Evolutionary conservation across 768 basidiomycete species (phyloP).

Genomic region (Mycena crocata): DNA sequence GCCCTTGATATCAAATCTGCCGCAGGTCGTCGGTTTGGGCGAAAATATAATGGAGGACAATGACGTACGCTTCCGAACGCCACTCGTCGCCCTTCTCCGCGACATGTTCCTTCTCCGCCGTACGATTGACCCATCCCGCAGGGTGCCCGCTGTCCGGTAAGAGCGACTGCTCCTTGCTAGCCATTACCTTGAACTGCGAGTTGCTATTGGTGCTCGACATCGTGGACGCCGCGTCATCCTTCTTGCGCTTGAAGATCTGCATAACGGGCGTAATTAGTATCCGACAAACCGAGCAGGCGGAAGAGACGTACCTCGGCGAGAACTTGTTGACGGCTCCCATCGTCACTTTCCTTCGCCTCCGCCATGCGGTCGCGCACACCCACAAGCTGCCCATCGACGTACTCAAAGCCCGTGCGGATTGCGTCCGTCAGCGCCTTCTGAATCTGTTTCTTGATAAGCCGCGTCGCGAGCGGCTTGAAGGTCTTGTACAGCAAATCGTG

Average conservation of each 20-base stretch:
- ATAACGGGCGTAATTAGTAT: slow-evolving; percentile 12
- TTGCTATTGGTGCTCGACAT: too few relatives aligned
- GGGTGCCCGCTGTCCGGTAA: slow-evolving; percentile 74
- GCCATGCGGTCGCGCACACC: slow-evolving; percentile 86
- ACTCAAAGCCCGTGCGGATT: slow-evolving; percentile 84
- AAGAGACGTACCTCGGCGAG: slow-evolving; percentile 65
- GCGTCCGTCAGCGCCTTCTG: slow-evolving; percentile 68
- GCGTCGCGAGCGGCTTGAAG: slow-evolving; percentile 79
- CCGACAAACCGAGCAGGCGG: neutral
- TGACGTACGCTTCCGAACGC: slow-evolving; percentile 56
- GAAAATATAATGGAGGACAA: neutral
- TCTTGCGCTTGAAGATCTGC: slow-evolving; percentile 71
- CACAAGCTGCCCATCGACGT: slow-evolving; percentile 90
- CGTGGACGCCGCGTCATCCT: too few relatives aligned
- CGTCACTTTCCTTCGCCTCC: slow-evolving; percentile 58
- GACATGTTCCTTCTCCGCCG: slow-evolving; percentile 52
- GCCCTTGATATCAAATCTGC: slow-evolving; percentile 20
- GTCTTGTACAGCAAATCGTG: slow-evolving; percentile 92
- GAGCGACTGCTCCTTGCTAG: slow-evolving; percentile 76
- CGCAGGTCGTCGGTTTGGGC: neutral
- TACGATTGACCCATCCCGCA: slow-evolving; percentile 77
- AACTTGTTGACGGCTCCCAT: slow-evolving; percentile 55
- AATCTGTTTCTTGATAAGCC: slow-evolving; percentile 82
- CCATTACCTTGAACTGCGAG: slow-evolving; percentile 81
- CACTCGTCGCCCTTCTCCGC: slow-evolving; percentile 50